Base-by-base conservation (phyloP, 768 basidiomycete genomes). In the Phanerochaete sordida region DNA sequence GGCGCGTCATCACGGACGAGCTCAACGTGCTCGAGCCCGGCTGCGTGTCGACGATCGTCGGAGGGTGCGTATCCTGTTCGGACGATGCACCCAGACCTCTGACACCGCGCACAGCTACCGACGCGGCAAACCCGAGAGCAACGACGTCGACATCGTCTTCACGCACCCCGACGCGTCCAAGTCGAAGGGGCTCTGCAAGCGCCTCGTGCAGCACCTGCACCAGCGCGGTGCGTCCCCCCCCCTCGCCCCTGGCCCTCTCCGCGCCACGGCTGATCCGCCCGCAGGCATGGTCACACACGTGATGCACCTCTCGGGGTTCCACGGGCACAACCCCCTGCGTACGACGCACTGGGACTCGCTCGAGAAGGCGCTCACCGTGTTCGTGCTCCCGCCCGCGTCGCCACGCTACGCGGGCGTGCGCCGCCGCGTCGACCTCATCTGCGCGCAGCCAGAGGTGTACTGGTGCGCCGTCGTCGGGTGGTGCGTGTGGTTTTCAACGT, bases 381-480 rank as follows among this genome's bases (percentile, higher is more conserved):
- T 95, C 71, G 74, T 75, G 28, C 78, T 91, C 0, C 91, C 91
- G 4, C 51, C 65, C 1, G 65, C 74, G 12, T 68, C 66, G 26
- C 64, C 68, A 28, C 63, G 64, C 39, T 64, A 67, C 46, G 75
- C 72, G 49, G 80, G 74, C 2, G 65, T 81, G 9, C 81, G 90
- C 68, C 79, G 92, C 30, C 81, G 94, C 12, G 76, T 97, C 21
- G 95, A 98, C 69, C 73, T 96, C 50, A 94, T 96, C 63, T 90
- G 91, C 70, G 85, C 89, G 2, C 77, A 83, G 1, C 86, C 86
- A 8, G 83, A 86, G 61, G 78, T 87, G 0, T 96, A 95, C 67
- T 94, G 92, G 86, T 89, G 90, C 1, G 92, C 93, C 0, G 84
- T 97, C 1, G 80, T 93, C 27, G 95, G 95, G 55, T 98, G 95